Evolutionary conservation across 1,284 basidiomycete species (phyloP).

Genomic region (Naganishia cerealis): DNA sequence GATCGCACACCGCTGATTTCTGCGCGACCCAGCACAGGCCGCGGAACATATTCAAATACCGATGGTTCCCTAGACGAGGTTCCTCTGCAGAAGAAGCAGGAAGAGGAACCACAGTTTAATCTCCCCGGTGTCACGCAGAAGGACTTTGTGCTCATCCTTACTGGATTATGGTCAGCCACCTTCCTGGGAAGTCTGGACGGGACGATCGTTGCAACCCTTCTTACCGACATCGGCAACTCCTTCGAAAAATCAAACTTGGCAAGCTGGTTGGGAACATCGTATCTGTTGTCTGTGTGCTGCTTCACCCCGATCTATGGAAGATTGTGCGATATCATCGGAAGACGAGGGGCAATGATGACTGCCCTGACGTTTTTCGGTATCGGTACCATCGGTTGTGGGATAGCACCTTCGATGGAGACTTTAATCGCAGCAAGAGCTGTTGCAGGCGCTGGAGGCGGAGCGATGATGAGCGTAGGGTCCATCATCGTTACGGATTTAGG

Average conservation of each 20-base stretch:
- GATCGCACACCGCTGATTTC: slow-evolving; percentile 29
- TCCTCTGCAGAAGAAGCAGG: neutral
- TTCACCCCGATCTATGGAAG: slow-evolving; percentile 87
- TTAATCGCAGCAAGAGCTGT: slow-evolving; percentile 76
- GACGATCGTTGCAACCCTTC: slow-evolving; percentile 62
- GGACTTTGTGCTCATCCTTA: slow-evolving; percentile 25
- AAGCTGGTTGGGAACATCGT: slow-evolving; percentile 82
- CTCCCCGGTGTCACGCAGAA: slow-evolving; percentile 27
- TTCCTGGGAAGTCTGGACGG: slow-evolving; percentile 80
- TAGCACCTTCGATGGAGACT: slow-evolving; percentile 78
- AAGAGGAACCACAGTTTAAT: slow-evolving; percentile 24
- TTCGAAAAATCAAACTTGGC: slow-evolving; percentile 60
- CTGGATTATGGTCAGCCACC: slow-evolving; percentile 31
- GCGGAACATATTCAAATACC: neutral
- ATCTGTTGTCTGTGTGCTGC: slow-evolving; percentile 73
- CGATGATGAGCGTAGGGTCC: slow-evolving; percentile 54
- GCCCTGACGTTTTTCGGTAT: slow-evolving; percentile 73
- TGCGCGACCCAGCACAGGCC: neutral
- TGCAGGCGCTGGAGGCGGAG: slow-evolving; percentile 87
- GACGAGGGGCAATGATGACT: slow-evolving; percentile 70
- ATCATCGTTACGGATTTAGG: slow-evolving; percentile 50
- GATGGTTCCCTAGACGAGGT: neutral
- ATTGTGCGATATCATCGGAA: slow-evolving; percentile 80
- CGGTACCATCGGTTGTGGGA: slow-evolving; percentile 60
- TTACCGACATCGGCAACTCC: slow-evolving; percentile 50